A percentile compares a stretch with the other conserved stretches of the same genome.
These are phyloP conservation scores for Chytriomyces confervae DNA, from an alignment of 192 early-diverging fungal species.

Conservation along the genomic window DNA sequence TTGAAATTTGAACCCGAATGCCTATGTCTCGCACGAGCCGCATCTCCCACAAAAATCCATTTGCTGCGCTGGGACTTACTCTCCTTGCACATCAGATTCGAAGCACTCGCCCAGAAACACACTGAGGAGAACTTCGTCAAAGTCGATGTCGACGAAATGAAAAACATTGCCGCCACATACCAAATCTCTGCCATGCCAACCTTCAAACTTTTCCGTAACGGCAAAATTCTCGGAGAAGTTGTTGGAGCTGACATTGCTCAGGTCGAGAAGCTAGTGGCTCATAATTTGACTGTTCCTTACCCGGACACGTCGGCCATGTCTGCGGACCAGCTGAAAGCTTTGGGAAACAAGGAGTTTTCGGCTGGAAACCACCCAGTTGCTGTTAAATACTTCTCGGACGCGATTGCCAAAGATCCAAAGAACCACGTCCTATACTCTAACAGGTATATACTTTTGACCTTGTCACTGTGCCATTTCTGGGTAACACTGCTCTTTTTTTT, in stretches of 20 bases:
- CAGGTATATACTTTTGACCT: constrained; percentile 43
- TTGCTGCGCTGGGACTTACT: constrained; percentile 42
- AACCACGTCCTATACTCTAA: constrained; percentile 96
- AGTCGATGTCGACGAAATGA: constrained; percentile 81
- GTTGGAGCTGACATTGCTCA: constrained; percentile 59
- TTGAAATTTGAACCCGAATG: background rate
- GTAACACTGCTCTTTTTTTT: background rate
- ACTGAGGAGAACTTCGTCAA: constrained; percentile 72
- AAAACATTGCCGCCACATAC: constrained; percentile 43
- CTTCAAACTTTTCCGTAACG: constrained; percentile 62
- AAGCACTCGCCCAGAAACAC: constrained; percentile 58
- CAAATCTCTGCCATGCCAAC: constrained; percentile 76
- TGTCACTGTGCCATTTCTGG: background rate
- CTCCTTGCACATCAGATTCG: constrained; percentile 60
- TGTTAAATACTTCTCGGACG: constrained; percentile 79
- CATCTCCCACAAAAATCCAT: background rate
- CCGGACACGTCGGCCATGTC: constrained; percentile 24
- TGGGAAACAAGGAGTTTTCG: constrained; percentile 86
- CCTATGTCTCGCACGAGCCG: background rate
- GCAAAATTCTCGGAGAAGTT: constrained; percentile 55
- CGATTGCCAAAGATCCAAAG: constrained; percentile 81
- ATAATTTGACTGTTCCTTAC: background rate
- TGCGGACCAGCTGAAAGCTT: constrained; percentile 75
- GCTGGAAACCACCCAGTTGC: constrained; percentile 78
- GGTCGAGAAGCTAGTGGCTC: constrained; percentile 41